Conservation (phyloP, 441 rosid genomes). For the Gossypium schwendimanii region DNA sequence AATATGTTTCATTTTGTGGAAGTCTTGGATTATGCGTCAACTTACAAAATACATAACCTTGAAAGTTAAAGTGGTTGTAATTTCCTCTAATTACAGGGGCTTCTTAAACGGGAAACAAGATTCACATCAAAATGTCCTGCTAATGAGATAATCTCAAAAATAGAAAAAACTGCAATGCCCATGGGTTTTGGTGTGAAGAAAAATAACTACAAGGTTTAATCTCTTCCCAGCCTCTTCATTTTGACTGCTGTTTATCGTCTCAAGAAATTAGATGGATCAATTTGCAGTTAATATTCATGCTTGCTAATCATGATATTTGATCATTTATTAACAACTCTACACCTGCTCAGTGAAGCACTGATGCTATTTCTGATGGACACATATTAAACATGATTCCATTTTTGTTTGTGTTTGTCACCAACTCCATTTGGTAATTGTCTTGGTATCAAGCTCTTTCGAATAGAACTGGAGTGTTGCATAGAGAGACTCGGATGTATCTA, state of each 20-base stretch:
- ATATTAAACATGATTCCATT: not conserved
- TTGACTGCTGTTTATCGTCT: not conserved
- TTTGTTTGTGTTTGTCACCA: not conserved
- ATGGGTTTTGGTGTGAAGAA: conserved; percentile 93
- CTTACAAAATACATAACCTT: not conserved
- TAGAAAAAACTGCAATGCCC: conserved; percentile 81
- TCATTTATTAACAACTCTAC: not conserved
- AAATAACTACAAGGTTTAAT: conserved; percentile 76
- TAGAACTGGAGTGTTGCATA: not conserved
- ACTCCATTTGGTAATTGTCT: not conserved
- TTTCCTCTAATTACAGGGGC: conserved; percentile 51
- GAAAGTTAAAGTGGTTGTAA: conserved; percentile 6
- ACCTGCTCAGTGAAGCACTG: not conserved
- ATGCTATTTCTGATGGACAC: not conserved
- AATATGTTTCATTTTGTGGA: not conserved
- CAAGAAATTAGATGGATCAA: not conserved
- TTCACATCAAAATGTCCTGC: conserved; percentile 86
- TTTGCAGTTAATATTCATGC: not conserved
- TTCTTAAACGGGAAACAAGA: conserved; percentile 87
- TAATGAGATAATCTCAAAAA: conserved; percentile 83
- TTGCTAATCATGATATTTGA: not conserved
- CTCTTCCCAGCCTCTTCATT: not conserved
- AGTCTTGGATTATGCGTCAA: not conserved
- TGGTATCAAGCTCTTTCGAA: not conserved
- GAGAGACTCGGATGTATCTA: not conserved